phyloP scores from a whole-genome alignment of 805 yeast genomes.

The Saccharomycopsis sp. region DNA sequence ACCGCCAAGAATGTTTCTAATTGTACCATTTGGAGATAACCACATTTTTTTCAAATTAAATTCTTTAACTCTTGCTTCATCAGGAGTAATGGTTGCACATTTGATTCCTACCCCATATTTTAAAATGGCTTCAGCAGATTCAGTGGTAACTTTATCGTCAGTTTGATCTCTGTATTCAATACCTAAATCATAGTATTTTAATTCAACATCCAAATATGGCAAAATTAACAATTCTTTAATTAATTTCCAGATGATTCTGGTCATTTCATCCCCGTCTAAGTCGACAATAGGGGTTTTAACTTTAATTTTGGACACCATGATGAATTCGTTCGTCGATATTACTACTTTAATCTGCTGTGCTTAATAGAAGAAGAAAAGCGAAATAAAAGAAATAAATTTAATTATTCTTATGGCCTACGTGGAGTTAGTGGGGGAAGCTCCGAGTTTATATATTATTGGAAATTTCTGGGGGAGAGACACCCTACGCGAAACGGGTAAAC shows the following conservation, averaged over 20 bases:
- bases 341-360: too few relatives aligned
- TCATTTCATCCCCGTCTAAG: conserved; percentile 82
- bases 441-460: too few relatives aligned
- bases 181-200: conserved; percentile 71
- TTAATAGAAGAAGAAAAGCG: too few relatives aligned
- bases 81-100: conserved; percentile 84
- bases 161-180: conserved; percentile 63
- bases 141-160: conserved; percentile 65
- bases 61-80: conserved; percentile 72
- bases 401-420: too few relatives aligned
- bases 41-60: conserved; percentile 73
- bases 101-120: conserved; percentile 75
- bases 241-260: conserved; percentile 72
- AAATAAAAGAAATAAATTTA: too few relatives aligned
- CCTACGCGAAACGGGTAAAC: too few relatives aligned
- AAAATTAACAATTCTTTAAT: conserved; percentile 60
- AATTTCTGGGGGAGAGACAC: too few relatives aligned
- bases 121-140: conserved; percentile 70
- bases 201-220: conserved; percentile 66
- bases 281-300: conserved; percentile 73
- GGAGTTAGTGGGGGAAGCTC: too few relatives aligned
- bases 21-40: conserved; percentile 81
- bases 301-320: conserved; percentile 45
- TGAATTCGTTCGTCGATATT: too few relatives aligned
- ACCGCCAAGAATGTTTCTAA: conserved; percentile 74